Base-by-base conservation (phyloP, 148 eudicot species). In the Polygonum maritimum region DNA sequence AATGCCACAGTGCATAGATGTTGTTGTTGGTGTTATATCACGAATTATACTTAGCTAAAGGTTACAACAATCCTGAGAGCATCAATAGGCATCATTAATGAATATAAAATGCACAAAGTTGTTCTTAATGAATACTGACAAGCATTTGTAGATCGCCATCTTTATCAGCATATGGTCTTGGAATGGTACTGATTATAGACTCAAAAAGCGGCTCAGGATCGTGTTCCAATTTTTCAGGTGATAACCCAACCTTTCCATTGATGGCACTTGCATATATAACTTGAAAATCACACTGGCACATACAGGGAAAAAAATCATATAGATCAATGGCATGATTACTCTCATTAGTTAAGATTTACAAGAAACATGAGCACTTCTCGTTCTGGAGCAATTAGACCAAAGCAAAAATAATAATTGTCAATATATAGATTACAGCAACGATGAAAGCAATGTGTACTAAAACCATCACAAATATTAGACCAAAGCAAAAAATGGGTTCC, bases 61-160 rank as follows among this genome's bases (percentile, higher is more conserved):
- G 16, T 2, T 54, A 26, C 15, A 60, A 38, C 69, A 67, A 67
- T 7, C 71, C 45, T 15, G 16, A 31, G 13, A 36, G 31, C 19
- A 38, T 35, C 44, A 67, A 67, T 19, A 16, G 13, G 15, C 71
- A 35, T 67, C 44, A 67, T 36, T 62, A 26, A 9, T 2, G 16
- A 22, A 62, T 62, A 31, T 16, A 62, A 13, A 62, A 62, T 5
- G 11, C 31, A 33, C 31, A 26, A n/a, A 31, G 1, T 35, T 35
- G 9, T 67, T 67, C 44, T 67, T 67, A 14, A 78, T 78, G 76
- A 67, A 70, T 73, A 92, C 98, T 92, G 73, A 95, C 99, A 84
- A 95, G 97, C 99, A 95, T 90, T 89, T 95, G 99, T 70, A 95
- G 91, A 81, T 93, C 87, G 71, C 97, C 99, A 36, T 88, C 99